Percentiles rank a stretch among this genome's conserved stretches.
phyloP scores from a whole-genome alignment of 192 early-diverging fungal genomes.

The Coemansia sp. region DNA sequence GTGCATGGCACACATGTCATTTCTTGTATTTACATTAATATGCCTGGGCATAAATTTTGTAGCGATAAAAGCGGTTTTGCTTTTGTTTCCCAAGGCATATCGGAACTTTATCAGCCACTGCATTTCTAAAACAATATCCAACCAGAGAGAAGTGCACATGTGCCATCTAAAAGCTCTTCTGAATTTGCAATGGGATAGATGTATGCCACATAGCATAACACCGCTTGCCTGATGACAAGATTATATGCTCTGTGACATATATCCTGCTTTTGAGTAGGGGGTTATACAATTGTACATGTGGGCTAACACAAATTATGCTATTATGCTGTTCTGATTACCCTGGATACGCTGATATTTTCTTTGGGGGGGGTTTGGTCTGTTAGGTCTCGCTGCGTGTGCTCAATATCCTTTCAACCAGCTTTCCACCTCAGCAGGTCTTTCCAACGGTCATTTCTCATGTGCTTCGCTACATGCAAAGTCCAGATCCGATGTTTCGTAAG shows the following conservation, averaged over 20 bases:
- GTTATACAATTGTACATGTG: not conserved
- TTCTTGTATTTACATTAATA: slow-evolving; percentile 6
- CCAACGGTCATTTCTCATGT: slow-evolving; percentile 74
- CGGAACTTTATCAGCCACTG: not conserved
- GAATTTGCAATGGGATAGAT: too few relatives aligned
- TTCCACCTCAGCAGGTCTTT: slow-evolving; percentile 88
- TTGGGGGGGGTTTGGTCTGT: not conserved
- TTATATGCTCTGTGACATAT: too few relatives aligned
- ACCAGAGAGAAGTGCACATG: not conserved
- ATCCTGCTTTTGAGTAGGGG: too few relatives aligned
- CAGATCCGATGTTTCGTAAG: slow-evolving; percentile 74
- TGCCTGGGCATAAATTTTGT: not conserved
- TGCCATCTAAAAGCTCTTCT: too few relatives aligned
- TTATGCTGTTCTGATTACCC: not conserved
- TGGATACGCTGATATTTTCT: not conserved
- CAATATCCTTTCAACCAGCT: slow-evolving; percentile 76
- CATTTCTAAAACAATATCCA: not conserved
- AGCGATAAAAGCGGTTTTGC: not conserved
- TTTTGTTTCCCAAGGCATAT: not conserved
- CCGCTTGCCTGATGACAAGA: too few relatives aligned
- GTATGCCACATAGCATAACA: too few relatives aligned
- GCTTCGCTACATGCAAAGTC: slow-evolving; percentile 76
- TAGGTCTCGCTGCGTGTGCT: slow-evolving; percentile 69
- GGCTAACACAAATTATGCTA: slow-evolving; percentile 22
- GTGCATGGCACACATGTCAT: not conserved